These are phyloP conservation scores for Arthrinium puccinioides DNA, from an alignment of 2,329 filamentous ascomycete species.

Conservation along the genomic window DNA sequence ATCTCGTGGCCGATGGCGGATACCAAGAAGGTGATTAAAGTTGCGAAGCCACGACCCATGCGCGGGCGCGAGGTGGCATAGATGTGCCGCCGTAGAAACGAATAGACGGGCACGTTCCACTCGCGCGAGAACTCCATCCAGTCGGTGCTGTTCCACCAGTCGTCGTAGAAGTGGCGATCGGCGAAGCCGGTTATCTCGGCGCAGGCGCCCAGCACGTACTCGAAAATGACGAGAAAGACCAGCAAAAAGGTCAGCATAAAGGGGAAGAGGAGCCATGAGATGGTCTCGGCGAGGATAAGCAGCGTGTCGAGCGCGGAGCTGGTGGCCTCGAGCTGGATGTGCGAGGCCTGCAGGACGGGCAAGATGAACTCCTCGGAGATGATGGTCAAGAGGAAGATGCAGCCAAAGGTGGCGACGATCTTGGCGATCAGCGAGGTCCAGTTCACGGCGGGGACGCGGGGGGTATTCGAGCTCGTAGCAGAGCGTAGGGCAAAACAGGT, in stretches of 20 bases:
- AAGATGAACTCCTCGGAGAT: constrained; percentile 93
- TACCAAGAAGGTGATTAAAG: constrained; percentile 85
- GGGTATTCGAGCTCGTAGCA: constrained; percentile 98
- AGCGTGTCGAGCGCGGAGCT: constrained; percentile 53
- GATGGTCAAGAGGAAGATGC: constrained; percentile 89
- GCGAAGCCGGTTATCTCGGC: constrained; percentile 91
- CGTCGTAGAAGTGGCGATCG: constrained; percentile 85
- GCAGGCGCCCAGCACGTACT: constrained; percentile 90
- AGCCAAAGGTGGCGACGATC: constrained; percentile 83
- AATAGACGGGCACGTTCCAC: constrained; percentile 97
- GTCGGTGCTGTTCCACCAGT: constrained; percentile 73
- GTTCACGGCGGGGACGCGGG: constrained; percentile 60
- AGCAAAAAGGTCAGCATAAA: constrained; percentile 95
- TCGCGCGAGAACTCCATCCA: constrained; percentile 95
- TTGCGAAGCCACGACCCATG: constrained; percentile 71
- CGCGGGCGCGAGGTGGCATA: constrained; percentile 75
- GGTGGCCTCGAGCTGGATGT: constrained; percentile 38
- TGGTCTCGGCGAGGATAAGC: constrained; percentile 80
- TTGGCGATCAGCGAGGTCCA: constrained; percentile 82
- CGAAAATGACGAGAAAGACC: constrained; percentile 97
- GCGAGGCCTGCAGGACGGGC: constrained; percentile 74
- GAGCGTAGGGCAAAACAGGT: constrained; percentile 83
- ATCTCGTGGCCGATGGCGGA: constrained; percentile 87
- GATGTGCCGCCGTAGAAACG: constrained; percentile 90
- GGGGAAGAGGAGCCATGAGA: constrained; percentile 86